Base-by-base conservation (phyloP, 192 early-diverging fungal genomes). In the Backusella tuberculispora region DNA sequence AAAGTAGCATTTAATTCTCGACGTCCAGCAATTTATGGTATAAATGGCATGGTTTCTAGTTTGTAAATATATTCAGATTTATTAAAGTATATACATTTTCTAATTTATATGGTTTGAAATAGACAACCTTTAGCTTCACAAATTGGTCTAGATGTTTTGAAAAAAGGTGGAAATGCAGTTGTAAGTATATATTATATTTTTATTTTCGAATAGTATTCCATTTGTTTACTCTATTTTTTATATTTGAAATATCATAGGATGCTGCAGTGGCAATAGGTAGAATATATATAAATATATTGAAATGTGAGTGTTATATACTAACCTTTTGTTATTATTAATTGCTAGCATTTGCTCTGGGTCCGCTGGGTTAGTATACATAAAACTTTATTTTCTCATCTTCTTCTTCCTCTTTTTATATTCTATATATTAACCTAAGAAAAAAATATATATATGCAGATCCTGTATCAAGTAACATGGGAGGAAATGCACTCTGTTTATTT, bases 401-500 rank as follows among this genome's bases (percentile, higher is more conserved):
- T 41, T 12, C 24, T 67, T 64, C 19, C 5, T 37, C 44, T 42
- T 34, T 34, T 34, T 34, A 34, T 34, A 34, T 2, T 0, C 29
- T 0, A 34, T 34, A 34, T 34, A 34, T 34, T 34, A 34, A 34
- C 2, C 29, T 1, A 34, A 34, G 29, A 34, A 2, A 34, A 34
- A 34, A 34, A 34, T 2, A 2, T 34, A 34, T 34, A 34, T 79
- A 84, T 26, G 83, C 83, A 66, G 88, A 91, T 81, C 92, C 92
- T 9, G 74, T 78, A 19, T 90, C 88, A 0, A 93, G 90, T 0
- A 92, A 92, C 6, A 86, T 93, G 29, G 93, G 92, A 38, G 93
- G 93, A 47, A 92, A 95, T 74, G 84, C 85, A 48, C 93, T 95
- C 77, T 92, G 90, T 69, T 83, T 95, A n/a, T 95, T 86, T 74